Evolutionary conservation across 768 basidiomycete species (phyloP), one percentile per base, ranked within the genome.

Genomic region (Dentipellis fragilis): DNA sequence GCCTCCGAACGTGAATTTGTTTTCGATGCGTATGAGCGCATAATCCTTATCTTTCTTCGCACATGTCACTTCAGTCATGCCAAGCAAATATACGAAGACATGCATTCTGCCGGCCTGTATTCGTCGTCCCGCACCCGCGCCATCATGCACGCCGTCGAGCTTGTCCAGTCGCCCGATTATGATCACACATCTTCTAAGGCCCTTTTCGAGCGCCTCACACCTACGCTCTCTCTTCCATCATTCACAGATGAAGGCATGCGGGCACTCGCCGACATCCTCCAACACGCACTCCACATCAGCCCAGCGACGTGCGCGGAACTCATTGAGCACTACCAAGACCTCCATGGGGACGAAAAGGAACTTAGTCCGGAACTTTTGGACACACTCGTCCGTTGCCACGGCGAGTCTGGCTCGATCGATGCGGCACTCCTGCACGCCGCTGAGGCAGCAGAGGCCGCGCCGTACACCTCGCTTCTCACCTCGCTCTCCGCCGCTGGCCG

Each of bases 1-100:
- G 19, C 42, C n/a, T 45, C 19, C 14, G 19, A 6, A 17, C 53
- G 37, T 23, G 17, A 11, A 10, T 12, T 49, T 16, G 64, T 59
- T 36, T 60, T 57, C 49, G 12, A 50, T 55, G 49, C 54, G 8
- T 79, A 71, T 58, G 71, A 74, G 57, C 67, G 66, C 17, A 61
- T 72, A 48, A 72, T 79, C 19, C 59, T 66, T 8, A 67, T 72
- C 17, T 73, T 80, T 49, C 62, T 82, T 21, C 65, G 72, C 16
- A 60, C 71, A 39, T 68, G 69, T 1, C 55, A 65, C 8, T 72
- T 75, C 52, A 60, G 62, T 11, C 66, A 71, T 36, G 80, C 81
- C 0, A 62, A 71, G 16, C 57, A 63, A 2, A 64, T 80, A 10
- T 73, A 78, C 60, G 60, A 68, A 8, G 69, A 71, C 16, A 77